Base-by-base conservation (phyloP, 75 land plant species). In the Sequoiadendron giganteum region DNA sequence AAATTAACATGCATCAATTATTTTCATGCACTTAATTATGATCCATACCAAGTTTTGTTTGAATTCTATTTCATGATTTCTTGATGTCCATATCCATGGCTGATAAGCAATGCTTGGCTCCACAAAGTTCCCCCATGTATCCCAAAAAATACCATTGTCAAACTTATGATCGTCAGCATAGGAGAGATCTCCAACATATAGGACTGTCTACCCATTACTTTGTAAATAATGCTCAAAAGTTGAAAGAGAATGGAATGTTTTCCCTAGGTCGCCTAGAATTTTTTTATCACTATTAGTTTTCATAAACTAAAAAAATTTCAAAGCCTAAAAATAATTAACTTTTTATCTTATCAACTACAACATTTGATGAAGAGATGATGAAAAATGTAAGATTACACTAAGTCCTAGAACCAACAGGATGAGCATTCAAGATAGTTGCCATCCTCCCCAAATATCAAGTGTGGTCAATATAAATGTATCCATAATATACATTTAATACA, bases 51-150 rank as follows among this genome's bases (percentile, higher is more conserved):
- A 43, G 21, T 40, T 45, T 81, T 81, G 48, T 28, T 40, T 81
- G 48, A 81, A 81, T 10, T 81, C 86, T 54, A 58, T 55, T 85
- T 54, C 86, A 90, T 98, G 99, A 92, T 98, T 98, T 76, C 99
- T 98, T 40, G 92, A 88, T 39, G 95, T 90, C 99, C 99, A 98
- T 15, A 98, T 94, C 96, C 97, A 98, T n/a, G 99, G 96, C 90
- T 98, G 99, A 91, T 98, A 97, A 32, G 99, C 99, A 80, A 95
- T 86, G 88, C 95, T 94, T 84, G 68, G 86, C 79, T 98, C 99
- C 79, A 94, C 45, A 87, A 97, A 94, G 32, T 95, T 94, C 2
- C 95, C 97, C 97, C 97, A 98, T 30, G 97, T 91, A 90, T 98
- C 99, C 97, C 95, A 98, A 21, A 99, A 90, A 70, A 91, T 86